phyloP scores from a whole-genome alignment of 1,139 yeast species.

The Kodamaea suecica region DNA sequence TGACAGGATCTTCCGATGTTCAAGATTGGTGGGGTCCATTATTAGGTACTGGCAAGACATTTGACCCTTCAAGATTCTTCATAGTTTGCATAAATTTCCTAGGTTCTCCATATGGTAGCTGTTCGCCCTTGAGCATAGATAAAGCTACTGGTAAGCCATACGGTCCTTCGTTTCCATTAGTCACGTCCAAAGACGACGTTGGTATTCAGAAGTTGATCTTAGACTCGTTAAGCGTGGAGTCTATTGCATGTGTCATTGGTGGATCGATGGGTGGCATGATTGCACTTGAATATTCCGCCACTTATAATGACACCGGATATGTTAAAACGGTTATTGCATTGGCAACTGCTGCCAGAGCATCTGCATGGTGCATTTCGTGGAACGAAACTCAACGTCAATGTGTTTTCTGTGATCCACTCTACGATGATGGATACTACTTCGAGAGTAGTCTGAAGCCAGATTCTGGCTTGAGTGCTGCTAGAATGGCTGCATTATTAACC shows the following conservation, averaged over 20 bases:
- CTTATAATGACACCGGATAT: conserved; percentile 66
- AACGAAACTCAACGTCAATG: conserved; percentile 97
- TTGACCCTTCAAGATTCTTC: conserved; percentile 85
- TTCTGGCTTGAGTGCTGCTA: conserved; percentile 89
- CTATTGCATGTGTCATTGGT: conserved; percentile 83
- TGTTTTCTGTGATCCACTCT: conserved; percentile 91
- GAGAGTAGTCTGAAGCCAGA: conserved; percentile 69
- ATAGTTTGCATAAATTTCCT: conserved; percentile 84
- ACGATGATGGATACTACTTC: conserved; percentile 81
- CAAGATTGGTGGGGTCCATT: conserved; percentile 99
- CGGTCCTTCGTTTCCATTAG: conserved; percentile 94
- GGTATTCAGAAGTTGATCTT: conserved; percentile 73
- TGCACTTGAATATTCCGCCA: conserved; percentile 74
- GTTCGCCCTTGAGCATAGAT: conserved; percentile 81
- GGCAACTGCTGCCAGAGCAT: conserved; percentile 91
- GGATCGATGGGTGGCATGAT: conserved; percentile 99
- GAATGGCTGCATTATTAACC: conserved; percentile 94
- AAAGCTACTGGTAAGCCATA: conserved; percentile 69
- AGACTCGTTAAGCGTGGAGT: conserved; percentile 68
- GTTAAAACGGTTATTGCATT: conserved; percentile 75
- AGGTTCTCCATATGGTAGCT: conserved; percentile 96
- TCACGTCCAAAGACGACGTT: conserved; percentile 89
- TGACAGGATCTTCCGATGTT: conserved; percentile 93
- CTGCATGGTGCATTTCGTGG: conserved; percentile 99
- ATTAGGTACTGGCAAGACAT: conserved; percentile 79